Base-by-base conservation (phyloP, 768 basidiomycete species). In the Naematelia aurantialba region DNA sequence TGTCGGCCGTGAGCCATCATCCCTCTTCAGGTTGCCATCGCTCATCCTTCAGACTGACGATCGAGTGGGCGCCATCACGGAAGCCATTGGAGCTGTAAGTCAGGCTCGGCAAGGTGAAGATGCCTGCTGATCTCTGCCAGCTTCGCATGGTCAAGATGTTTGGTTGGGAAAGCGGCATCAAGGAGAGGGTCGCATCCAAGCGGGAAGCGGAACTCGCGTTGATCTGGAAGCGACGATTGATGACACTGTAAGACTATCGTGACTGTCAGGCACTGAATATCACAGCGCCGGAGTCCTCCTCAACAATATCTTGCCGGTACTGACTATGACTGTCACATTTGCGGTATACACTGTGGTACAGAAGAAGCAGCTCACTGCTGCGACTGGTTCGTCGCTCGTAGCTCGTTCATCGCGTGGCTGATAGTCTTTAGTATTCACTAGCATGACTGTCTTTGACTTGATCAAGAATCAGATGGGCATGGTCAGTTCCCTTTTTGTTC, bases 131-230 rank as follows among this genome's bases (percentile, higher is more conserved):
- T 42, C 5, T 22, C 27, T n/a, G 17, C 24, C 47, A 65, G 19
- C 73, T 86, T 13, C 81, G 85, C 17, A 86, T 87, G 83, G 79
- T 87, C 69, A 88, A 88, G 74, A 77, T 88, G 44, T 87, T 89
- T 65, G 87, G 76, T 22, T 78, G 74, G 80, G 80, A 81, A 58
- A 81, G 61, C 11, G 63, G 82, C 48, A 81, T 86, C 68, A 78
- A 81, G 22, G 71, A 80, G 12, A 79, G 80, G 51, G 78, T 90
- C 47, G 75, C 80, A 21, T 80, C 81, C 27, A 83, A 83, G 65
- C 81, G 88, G 59, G 82, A 85, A 45, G 81, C 81, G 2, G 88
- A 89, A 72, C 75, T 89, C 14, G 57, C 65, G 2, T 81, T 80
- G 73, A 77, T 85, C 44, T 82, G 81, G 79, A 82, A 81, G 66